Conservation (phyloP, 176 grass and related monocot genomes). For the Sorghum bicolor region DNA sequence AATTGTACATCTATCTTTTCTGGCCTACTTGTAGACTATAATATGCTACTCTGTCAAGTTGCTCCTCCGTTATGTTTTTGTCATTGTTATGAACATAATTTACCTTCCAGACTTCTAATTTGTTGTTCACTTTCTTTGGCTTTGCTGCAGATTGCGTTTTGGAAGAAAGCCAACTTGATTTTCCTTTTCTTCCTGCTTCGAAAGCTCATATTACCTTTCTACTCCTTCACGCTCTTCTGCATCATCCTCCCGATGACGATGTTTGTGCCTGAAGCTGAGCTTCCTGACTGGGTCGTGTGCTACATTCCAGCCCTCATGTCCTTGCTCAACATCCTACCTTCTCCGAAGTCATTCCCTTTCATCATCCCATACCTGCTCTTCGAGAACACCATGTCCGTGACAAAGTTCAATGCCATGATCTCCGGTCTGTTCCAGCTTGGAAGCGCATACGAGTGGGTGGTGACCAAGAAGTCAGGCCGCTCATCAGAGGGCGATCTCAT, state of each 20-base stretch:
- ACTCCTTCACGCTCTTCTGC: constrained; percentile 98
- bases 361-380: constrained; percentile 97
- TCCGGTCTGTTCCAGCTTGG: constrained; percentile 94
- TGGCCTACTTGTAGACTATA: background rate
- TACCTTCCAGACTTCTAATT: background rate
- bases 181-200: constrained; percentile 96
- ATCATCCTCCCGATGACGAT: constrained; percentile 99
- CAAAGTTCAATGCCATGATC: constrained; percentile 99
- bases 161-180: constrained; percentile 97
- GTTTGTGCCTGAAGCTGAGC: constrained; percentile 98
- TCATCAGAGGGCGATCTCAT: constrained; percentile 87
- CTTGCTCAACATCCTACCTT: constrained; percentile 84
- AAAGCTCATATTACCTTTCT: constrained; percentile 94
- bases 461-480: constrained; percentile 95
- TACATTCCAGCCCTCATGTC: constrained; percentile 86
- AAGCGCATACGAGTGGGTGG: constrained; percentile 91
- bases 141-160: constrained; percentile 73
- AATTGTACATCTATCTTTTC: background rate
- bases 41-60: background rate
- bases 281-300: constrained; percentile 94
- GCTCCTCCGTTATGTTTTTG: background rate
- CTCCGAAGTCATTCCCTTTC: constrained; percentile 83
- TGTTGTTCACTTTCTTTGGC: background rate
- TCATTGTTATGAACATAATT: background rate
- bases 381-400: constrained; percentile 99